Percentiles rank a stretch among this genome's conserved stretches.
These are phyloP conservation scores for Sechiopsis laciniata DNA, from an alignment of 306 rosid genomes.

Conservation along the genomic window DNA sequence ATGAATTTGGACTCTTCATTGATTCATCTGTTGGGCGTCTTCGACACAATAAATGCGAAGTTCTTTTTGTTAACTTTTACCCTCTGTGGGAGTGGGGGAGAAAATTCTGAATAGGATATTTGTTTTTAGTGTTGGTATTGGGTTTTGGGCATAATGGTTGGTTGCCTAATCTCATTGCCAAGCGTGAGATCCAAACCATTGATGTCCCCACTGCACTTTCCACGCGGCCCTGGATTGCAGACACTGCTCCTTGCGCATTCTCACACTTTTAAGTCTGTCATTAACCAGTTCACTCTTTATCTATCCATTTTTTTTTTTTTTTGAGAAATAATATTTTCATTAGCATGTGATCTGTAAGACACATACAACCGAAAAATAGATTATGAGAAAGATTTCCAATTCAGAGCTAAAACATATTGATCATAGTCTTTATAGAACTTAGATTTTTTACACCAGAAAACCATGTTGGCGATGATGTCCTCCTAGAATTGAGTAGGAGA, in stretches of 20 bases:
- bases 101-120: slow-evolving; percentile 1
- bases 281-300: background rate
- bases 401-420: too few relatives aligned
- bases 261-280: background rate
- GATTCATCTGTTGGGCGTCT: slow-evolving; percentile 2
- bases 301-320: too few relatives aligned
- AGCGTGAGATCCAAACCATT: slow-evolving; percentile 44
- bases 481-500: too few relatives aligned
- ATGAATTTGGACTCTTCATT: background rate
- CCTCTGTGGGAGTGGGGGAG: background rate
- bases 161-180: background rate
- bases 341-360: too few relatives aligned
- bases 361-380: too few relatives aligned
- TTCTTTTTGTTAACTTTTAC: background rate
- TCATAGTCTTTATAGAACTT: too few relatives aligned
- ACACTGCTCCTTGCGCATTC: slow-evolving; percentile 5
- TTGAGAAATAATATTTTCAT: too few relatives aligned
- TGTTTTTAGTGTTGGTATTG: background rate
- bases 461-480: too few relatives aligned
- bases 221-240: background rate
- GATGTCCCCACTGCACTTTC: slow-evolving; percentile 6
- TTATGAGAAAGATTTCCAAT: too few relatives aligned
- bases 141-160: slow-evolving; percentile 10
- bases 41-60: background rate
- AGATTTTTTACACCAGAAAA: too few relatives aligned